phyloP scores from a whole-genome alignment of 148 eudicot genomes.

The Vaccinium macrocarpon region DNA sequence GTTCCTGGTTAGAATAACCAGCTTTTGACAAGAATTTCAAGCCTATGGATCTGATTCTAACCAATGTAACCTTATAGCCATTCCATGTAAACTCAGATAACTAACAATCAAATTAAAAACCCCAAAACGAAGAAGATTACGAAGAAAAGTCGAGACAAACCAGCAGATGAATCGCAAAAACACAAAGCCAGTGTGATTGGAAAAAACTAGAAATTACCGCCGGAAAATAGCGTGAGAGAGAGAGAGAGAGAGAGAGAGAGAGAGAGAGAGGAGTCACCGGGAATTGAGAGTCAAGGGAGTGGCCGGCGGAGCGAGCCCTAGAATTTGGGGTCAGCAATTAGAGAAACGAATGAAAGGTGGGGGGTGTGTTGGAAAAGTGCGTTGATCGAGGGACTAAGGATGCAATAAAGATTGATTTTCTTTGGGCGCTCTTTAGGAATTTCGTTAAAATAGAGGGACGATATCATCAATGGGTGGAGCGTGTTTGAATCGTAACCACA shows the following conservation, averaged over 20 bases:
- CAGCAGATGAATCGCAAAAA: background rate
- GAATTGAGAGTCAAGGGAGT: background rate
- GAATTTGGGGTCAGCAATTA: background rate
- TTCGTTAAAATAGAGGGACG: background rate
- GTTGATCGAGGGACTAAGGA: background rate
- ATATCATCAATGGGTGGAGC: background rate
- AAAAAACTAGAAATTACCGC: background rate
- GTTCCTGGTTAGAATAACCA: background rate
- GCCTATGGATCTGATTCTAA: background rate
- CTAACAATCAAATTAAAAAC: background rate
- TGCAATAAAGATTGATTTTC: background rate
- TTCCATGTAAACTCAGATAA: background rate
- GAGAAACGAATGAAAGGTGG: background rate
- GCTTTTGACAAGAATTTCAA: background rate
- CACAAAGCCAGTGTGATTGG: background rate
- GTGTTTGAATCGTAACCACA: background rate
- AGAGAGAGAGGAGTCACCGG: conserved; percentile 8
- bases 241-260: background rate
- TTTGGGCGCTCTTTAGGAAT: background rate
- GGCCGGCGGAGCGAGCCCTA: background rate
- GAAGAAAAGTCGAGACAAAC: background rate
- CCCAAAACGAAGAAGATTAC: background rate
- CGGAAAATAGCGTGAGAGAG: background rate
- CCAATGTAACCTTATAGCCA: background rate
- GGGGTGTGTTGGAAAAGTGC: conserved; percentile 3